Evolutionary conservation across 495 filamentous ascomycete genomes (phyloP).

Genomic region (Penicillium bovifimosum): DNA sequence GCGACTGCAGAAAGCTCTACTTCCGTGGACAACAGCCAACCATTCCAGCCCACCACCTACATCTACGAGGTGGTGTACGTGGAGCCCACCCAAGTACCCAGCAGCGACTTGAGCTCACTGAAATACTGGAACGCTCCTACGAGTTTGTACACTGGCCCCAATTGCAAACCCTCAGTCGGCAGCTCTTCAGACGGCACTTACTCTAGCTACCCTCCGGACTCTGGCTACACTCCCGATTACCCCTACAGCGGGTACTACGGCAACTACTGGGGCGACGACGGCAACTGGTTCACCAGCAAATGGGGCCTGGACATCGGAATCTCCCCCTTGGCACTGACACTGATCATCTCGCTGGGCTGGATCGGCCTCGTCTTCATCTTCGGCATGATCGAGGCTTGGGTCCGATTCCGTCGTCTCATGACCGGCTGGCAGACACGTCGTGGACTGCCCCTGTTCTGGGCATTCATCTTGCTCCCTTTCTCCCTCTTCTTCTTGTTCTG

Average conservation of each 20-base stretch:
- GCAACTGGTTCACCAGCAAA: slow-evolving; percentile 25
- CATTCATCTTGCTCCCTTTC: slow-evolving; percentile 28
- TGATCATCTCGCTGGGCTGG: slow-evolving; percentile 38
- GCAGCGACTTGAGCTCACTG: slow-evolving; percentile 16
- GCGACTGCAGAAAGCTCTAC: slow-evolving; percentile 27
- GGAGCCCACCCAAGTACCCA: slow-evolving; percentile 29
- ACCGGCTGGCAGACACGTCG: slow-evolving; percentile 43
- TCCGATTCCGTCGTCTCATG: slow-evolving; percentile 50
- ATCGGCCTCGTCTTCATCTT: slow-evolving; percentile 39
- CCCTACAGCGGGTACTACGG: slow-evolving; percentile 17
- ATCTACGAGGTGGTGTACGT: slow-evolving; percentile 28
- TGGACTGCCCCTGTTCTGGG: slow-evolving; percentile 46
- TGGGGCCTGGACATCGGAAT: slow-evolving; percentile 20
- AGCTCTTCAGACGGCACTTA: slow-evolving; percentile 2
- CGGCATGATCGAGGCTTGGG: slow-evolving; percentile 45
- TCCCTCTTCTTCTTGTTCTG: slow-evolving; percentile 37
- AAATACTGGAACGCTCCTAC: slow-evolving; percentile 19
- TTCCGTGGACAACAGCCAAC: slow-evolving; percentile 18
- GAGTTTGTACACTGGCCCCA: slow-evolving; percentile 11
- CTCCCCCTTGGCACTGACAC: slow-evolving; percentile 26
- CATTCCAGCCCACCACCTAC: slow-evolving; percentile 28
- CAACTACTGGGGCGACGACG: slow-evolving; percentile 2
- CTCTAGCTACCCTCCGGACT: too few species aligned
- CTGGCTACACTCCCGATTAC: slow-evolving; percentile 7
- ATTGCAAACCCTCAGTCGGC: slow-evolving; percentile 7